phyloP scores from a whole-genome alignment of 768 basidiomycete species.

The Pleurotus ostreatus region DNA sequence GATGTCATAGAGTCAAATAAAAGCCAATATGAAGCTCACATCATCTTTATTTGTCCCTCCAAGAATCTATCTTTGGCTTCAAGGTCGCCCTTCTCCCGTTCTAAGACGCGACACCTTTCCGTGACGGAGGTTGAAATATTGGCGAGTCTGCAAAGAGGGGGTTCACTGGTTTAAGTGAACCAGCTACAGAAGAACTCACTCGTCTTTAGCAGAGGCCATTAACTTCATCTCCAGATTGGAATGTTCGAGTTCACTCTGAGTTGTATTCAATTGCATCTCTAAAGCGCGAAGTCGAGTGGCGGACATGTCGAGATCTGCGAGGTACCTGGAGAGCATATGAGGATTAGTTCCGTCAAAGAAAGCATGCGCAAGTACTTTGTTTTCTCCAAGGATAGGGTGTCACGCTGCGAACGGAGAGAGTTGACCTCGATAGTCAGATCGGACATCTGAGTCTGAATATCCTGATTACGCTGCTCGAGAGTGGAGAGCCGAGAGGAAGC shows the following conservation, averaged over 20 bases:
- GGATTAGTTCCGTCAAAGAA: neutral
- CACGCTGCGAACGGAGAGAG: neutral
- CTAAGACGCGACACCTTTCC: neutral
- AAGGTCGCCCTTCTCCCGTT: neutral
- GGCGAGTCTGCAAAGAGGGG: neutral
- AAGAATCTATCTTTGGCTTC: neutral
- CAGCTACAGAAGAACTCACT: neutral
- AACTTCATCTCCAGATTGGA: neutral
- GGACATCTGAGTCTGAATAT: neutral
- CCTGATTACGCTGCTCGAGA: neutral
- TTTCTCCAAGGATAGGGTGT: neutral
- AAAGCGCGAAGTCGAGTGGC: neutral
- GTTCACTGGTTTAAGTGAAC: neutral
- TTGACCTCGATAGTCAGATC: neutral
- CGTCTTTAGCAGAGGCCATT: neutral
- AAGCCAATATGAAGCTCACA: neutral
- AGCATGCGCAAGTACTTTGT: neutral
- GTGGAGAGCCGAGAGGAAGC: neutral
- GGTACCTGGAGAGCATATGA: neutral
- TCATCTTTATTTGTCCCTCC: neutral
- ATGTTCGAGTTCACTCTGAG: slow-evolving; percentile 1
- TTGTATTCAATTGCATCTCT: slow-evolving; percentile 3
- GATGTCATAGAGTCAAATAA: too few species aligned
- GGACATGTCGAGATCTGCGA: neutral
- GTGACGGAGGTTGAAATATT: neutral